Evolutionary conservation across 164 flowering plant species (phyloP).

Genomic region (Paratinospora sagittata): DNA sequence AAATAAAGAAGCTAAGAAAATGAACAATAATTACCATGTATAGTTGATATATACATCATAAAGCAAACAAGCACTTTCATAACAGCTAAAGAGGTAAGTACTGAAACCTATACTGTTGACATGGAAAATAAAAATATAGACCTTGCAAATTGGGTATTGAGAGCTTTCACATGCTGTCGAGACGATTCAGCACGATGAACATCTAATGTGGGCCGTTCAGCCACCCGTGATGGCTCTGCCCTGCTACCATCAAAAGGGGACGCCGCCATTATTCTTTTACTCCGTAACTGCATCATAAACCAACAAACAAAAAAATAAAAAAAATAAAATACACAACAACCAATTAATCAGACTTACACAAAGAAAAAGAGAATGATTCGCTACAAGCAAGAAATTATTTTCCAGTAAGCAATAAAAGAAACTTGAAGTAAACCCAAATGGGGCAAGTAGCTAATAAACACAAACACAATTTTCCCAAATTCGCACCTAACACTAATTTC

Average conservation of each 20-base stretch:
- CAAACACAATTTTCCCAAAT: too few species aligned
- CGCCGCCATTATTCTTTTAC: constrained; percentile 48
- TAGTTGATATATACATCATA: not conserved
- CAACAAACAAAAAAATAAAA: constrained; percentile 1
- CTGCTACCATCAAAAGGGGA: constrained; percentile 42
- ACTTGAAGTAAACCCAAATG: too few species aligned
- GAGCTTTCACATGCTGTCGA: constrained; percentile 88
- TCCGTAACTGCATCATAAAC: constrained; percentile 45
- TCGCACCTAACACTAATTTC: too few species aligned
- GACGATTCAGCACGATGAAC: constrained; percentile 55
- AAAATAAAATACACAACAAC: too few species aligned
- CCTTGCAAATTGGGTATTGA: constrained; percentile 93
- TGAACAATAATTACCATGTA: too few species aligned
- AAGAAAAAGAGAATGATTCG: not conserved
- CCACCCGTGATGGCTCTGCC: constrained; percentile 36
- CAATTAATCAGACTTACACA: not conserved
- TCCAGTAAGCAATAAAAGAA: too few species aligned
- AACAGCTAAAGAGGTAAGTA: not conserved
- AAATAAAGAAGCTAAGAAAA: too few species aligned
- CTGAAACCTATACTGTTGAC: not conserved
- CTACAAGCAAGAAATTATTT: too few species aligned
- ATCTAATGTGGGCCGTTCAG: constrained; percentile 35
- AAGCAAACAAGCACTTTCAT: not conserved
- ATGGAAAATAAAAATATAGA: constrained; percentile 20
- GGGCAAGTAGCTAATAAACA: too few species aligned